Percentiles rank a stretch among this genome's conserved stretches.
These are phyloP conservation scores for Geotrichum ghanense DNA, from an alignment of 805 yeast species.

Conservation along the genomic window DNA sequence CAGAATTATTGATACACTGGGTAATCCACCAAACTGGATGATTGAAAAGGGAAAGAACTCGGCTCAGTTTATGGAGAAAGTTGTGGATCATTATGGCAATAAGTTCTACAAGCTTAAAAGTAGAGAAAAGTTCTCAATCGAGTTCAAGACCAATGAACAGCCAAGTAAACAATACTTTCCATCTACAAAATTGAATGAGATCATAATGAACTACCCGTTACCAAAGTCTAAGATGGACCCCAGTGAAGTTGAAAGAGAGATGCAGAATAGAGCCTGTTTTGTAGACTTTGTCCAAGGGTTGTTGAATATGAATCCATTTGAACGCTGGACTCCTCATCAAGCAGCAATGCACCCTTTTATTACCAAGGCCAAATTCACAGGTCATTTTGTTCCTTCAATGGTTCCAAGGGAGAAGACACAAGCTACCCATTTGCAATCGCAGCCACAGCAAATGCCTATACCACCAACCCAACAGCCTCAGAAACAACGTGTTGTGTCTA, in stretches of 20 bases:
- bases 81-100: constrained; percentile 26
- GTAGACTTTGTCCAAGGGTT: constrained; percentile 71
- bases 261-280: constrained; percentile 57
- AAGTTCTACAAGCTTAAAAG: constrained; percentile 34
- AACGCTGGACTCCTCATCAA: constrained; percentile 95
- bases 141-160: constrained; percentile 41
- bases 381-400: constrained; percentile 24
- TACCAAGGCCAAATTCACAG: constrained; percentile 44
- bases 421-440: constrained; percentile 4
- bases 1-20: constrained; percentile 73
- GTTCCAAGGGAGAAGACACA: constrained; percentile 7
- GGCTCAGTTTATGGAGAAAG: constrained; percentile 49
- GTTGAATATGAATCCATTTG: constrained; percentile 78
- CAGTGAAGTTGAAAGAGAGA: constrained; percentile 51
- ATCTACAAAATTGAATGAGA: constrained; percentile 52
- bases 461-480: constrained; percentile 8
- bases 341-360: constrained; percentile 88
- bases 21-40: constrained; percentile 91
- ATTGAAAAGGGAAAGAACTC: constrained; percentile 88
- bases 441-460: constrained; percentile 3
- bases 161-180: constrained; percentile 81
- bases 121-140: constrained; percentile 39
- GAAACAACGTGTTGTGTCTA: not conserved
- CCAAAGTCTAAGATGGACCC: constrained; percentile 26
- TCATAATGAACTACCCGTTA: constrained; percentile 60